Evolutionary conservation across 2,329 filamentous ascomycete species (phyloP).

Genomic region (Venturia oleaginea): DNA sequence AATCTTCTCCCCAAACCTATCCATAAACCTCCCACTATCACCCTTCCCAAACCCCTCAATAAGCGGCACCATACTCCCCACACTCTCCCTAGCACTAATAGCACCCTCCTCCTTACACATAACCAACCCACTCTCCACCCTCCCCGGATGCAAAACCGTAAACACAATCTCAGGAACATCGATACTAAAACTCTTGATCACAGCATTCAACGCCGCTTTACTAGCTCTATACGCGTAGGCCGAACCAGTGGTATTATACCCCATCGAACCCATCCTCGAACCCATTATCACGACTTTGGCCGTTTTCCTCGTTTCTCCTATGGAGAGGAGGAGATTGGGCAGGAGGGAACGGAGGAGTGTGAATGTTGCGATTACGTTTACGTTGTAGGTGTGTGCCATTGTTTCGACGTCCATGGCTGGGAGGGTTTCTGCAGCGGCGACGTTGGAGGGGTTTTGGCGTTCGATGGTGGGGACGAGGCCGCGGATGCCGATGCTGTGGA

Average conservation of each 20-base stretch:
- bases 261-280: constrained; percentile 36
- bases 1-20: constrained; percentile 35
- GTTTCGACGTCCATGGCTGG: constrained; percentile 31
- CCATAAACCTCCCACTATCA: constrained; percentile 33
- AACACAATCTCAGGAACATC: constrained; percentile 36
- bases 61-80: constrained; percentile 29
- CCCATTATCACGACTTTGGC: constrained; percentile 35
- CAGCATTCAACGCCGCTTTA: constrained; percentile 39
- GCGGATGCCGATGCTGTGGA: constrained; percentile 38
- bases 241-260: constrained; percentile 31
- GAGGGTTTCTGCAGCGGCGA: constrained; percentile 33
- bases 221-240: constrained; percentile 40
- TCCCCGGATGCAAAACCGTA: constrained; percentile 36
- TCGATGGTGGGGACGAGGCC: constrained; percentile 31
- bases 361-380: constrained; percentile 37
- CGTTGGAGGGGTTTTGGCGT: constrained; percentile 22
- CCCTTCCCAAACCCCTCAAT: constrained; percentile 25
- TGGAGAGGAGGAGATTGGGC: constrained; percentile 22
- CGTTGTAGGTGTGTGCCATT: constrained; percentile 30
- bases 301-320: not conserved
- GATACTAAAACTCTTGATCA: constrained; percentile 35
- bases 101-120: constrained; percentile 37
- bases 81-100: constrained; percentile 33
- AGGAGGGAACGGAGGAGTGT: constrained; percentile 29
- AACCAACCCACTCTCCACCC: constrained; percentile 38